Conservation (phyloP, 2,329 filamentous ascomycete genomes). For the Fusarium secorum region DNA sequence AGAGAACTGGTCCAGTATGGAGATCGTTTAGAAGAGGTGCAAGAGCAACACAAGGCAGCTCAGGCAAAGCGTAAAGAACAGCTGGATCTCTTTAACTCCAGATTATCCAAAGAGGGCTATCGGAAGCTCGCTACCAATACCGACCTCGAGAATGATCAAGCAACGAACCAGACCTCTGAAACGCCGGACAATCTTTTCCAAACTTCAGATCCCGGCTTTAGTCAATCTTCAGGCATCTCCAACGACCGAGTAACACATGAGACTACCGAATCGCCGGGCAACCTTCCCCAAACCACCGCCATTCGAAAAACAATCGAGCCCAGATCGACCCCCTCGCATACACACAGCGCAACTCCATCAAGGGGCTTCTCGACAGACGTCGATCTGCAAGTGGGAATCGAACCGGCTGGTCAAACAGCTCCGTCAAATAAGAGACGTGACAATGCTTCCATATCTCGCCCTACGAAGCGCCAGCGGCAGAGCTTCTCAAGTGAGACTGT, state of each 20-base stretch:
- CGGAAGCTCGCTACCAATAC: fast-evolving
- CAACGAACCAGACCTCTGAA: fast-evolving
- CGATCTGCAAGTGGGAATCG: neutral
- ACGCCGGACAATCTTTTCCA: fast-evolving
- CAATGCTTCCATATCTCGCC: fast-evolving
- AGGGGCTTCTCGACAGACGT: fast-evolving
- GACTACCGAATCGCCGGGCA: fast-evolving
- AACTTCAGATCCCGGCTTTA: fast-evolving
- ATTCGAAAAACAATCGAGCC: neutral
- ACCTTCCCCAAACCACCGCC: too few relatives aligned
- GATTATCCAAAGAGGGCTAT: fast-evolving
- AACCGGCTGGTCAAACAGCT: fast-evolving
- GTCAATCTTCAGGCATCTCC: fast-evolving
- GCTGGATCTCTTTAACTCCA: fast-evolving
- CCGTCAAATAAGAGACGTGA: neutral
- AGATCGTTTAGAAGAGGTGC: fast-evolving
- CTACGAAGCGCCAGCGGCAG: neutral
- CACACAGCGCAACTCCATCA: neutral
- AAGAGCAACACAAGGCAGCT: neutral
- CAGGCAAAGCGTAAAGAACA: neutral
- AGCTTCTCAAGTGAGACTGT: fast-evolving
- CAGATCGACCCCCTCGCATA: neutral
- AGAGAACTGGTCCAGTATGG: fast-evolving
- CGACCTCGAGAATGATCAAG: neutral
- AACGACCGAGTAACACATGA: neutral